These are phyloP conservation scores for Fusarium mangiferae DNA, from an alignment of 2,329 filamentous ascomycete species.

Conservation along the genomic window DNA sequence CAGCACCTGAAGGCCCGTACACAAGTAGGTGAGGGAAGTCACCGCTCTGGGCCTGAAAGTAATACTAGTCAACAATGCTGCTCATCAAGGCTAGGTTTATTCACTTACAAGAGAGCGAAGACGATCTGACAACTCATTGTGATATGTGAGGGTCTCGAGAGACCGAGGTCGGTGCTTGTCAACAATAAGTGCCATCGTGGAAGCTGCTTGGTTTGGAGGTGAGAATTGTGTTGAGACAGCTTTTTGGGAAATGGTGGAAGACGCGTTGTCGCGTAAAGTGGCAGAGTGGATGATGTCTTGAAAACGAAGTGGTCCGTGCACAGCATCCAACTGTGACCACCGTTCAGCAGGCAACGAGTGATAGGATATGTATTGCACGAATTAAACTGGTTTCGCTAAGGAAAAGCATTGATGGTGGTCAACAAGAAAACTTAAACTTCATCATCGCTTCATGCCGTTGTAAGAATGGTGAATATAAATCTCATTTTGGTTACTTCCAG, in stretches of 20 bases:
- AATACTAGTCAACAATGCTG: conserved; percentile 8
- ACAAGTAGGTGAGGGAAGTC: conserved; percentile 98
- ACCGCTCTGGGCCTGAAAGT: conserved; percentile 85
- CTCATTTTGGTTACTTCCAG: neutral
- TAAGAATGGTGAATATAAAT: neutral
- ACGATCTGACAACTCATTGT: conserved; percentile 86
- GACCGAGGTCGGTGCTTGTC: conserved; percentile 79
- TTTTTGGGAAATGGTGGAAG: conserved; percentile 41
- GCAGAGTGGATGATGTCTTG: conserved; percentile 48
- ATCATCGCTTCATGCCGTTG: neutral
- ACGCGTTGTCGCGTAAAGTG: conserved; percentile 56
- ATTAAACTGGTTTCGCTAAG: neutral
- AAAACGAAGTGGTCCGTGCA: conserved; percentile 39
- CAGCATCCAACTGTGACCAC: neutral
- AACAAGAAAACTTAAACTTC: neutral
- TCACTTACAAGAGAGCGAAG: conserved; percentile 84
- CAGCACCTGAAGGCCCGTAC: conserved; percentile 94
- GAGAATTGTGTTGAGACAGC: conserved; percentile 28
- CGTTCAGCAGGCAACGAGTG: conserved; percentile 30
- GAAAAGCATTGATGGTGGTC: neutral
- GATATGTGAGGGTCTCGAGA: conserved; percentile 84
- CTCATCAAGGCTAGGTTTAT: conserved; percentile 50
- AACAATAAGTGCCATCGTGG: conserved; percentile 73
- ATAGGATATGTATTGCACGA: neutral
- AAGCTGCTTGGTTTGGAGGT: conserved; percentile 23